These are phyloP conservation scores for Phragmites australis DNA, from an alignment of 176 grass and related monocot species.

Conservation along the genomic window DNA sequence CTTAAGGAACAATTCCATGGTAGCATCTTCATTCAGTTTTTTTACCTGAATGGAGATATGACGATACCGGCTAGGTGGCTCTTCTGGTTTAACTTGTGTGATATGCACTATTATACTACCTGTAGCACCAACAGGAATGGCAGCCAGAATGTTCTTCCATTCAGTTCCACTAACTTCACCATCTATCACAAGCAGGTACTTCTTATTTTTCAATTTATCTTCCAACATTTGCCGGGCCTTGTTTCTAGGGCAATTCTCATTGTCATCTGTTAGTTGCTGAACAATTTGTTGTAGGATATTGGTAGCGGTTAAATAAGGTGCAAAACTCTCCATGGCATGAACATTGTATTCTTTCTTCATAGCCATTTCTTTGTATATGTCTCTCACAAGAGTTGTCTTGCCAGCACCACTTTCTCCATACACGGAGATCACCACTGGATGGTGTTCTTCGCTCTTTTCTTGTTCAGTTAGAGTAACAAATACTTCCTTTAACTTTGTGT, in stretches of 20 bases:
- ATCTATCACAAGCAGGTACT: constrained; percentile 21
- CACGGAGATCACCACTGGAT: not conserved
- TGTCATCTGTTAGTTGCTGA: not conserved
- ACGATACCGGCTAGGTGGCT: not conserved
- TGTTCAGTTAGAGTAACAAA: not conserved
- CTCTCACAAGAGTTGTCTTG: constrained; percentile 33
- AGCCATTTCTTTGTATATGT: not conserved
- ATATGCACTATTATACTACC: constrained; percentile 38
- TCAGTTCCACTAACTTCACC: constrained; percentile 25
- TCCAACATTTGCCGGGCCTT: accelerated
- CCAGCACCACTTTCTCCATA: constrained; percentile 11
- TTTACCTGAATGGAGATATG: not conserved
- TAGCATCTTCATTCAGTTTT: not conserved
- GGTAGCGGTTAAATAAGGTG: constrained; percentile 1
- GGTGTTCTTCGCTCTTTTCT: not conserved
- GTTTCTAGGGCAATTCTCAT: not conserved
- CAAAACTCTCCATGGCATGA: not conserved
- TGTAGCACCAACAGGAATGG: accelerated
- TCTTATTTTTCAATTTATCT: not conserved
- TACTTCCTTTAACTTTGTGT: not conserved
- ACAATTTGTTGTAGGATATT: constrained; percentile 27
- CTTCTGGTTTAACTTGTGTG: not conserved
- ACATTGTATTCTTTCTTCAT: not conserved
- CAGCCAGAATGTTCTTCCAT: constrained; percentile 11
- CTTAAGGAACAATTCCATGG: not conserved